Percentiles rank a stretch among this genome's conserved stretches.
These are phyloP conservation scores for Austroboletus eburneus DNA, from an alignment of 768 basidiomycete genomes.

Conservation along the genomic window DNA sequence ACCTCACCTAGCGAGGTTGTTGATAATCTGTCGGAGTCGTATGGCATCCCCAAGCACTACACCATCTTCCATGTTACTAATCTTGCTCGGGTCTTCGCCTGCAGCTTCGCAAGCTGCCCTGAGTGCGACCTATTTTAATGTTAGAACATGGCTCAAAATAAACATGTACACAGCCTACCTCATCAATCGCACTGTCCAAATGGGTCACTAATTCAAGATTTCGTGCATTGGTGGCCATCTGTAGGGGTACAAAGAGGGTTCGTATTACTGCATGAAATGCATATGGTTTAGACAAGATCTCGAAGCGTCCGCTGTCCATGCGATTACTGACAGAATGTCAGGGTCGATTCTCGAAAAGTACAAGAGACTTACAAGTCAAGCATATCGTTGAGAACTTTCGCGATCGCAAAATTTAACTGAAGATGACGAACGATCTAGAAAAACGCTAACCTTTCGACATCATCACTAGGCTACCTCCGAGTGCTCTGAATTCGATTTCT, in stretches of 20 bases:
- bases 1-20: constrained; percentile 70
- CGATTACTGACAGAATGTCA: constrained; percentile 51
- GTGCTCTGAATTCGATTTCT: constrained; percentile 83
- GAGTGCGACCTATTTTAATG: constrained; percentile 51
- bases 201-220: constrained; percentile 62
- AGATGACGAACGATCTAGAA: not conserved
- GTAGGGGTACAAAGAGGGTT: constrained; percentile 66
- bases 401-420: constrained; percentile 6
- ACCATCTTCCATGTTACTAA: constrained; percentile 43
- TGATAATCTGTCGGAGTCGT: constrained; percentile 74
- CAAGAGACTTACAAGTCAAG: constrained; percentile 61
- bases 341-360: not conserved
- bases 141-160: not conserved
- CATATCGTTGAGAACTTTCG: constrained; percentile 69
- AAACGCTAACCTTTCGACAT: constrained; percentile 75
- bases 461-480: constrained; percentile 78
- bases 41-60: constrained; percentile 83
- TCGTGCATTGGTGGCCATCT: constrained; percentile 63
- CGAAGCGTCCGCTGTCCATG: constrained; percentile 85
- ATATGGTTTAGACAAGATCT: constrained; percentile 63
- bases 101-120: constrained; percentile 55
- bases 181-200: constrained; percentile 65
- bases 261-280: constrained; percentile 75
- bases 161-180: constrained; percentile 31
- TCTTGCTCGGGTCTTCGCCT: constrained; percentile 38